Evolutionary conservation across 306 rosid species (phyloP).

Genomic region (Cicer bijugum): DNA sequence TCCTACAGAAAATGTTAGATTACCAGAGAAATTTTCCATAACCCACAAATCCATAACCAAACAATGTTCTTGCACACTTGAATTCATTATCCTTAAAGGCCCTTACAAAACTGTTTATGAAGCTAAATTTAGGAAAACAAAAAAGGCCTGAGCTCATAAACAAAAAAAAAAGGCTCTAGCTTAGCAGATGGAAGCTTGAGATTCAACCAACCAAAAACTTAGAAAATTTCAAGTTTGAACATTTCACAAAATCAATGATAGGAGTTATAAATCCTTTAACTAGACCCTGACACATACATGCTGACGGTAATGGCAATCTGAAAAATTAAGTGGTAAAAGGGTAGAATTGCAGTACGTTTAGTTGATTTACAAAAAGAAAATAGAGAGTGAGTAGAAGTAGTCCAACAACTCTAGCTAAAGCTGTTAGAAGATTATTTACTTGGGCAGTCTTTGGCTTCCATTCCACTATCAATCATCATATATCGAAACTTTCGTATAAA

Average conservation of each 20-base stretch:
- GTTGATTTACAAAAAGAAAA: too few relatives aligned
- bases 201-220: too few relatives aligned
- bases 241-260: too few relatives aligned
- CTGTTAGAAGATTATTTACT: not conserved
- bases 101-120: not conserved
- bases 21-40: not conserved
- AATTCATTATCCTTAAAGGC: not conserved
- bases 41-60: not conserved
- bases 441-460: not conserved
- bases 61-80: conserved; percentile 5
- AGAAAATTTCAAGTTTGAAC: too few relatives aligned
- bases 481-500: not conserved
- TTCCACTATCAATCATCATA: not conserved
- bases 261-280: too few relatives aligned
- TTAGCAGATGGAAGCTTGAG: not conserved
- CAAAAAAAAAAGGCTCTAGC: not conserved
- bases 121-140: not conserved
- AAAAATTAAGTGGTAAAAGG: too few relatives aligned
- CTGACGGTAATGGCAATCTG: too few relatives aligned
- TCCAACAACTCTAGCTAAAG: not conserved
- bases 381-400: not conserved
- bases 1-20: not conserved
- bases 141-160: not conserved
- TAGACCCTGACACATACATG: too few relatives aligned
- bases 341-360: too few relatives aligned